Evolutionary conservation across 2,329 filamentous ascomycete species (phyloP).

Genomic region (Pleoardoris graminearum): DNA sequence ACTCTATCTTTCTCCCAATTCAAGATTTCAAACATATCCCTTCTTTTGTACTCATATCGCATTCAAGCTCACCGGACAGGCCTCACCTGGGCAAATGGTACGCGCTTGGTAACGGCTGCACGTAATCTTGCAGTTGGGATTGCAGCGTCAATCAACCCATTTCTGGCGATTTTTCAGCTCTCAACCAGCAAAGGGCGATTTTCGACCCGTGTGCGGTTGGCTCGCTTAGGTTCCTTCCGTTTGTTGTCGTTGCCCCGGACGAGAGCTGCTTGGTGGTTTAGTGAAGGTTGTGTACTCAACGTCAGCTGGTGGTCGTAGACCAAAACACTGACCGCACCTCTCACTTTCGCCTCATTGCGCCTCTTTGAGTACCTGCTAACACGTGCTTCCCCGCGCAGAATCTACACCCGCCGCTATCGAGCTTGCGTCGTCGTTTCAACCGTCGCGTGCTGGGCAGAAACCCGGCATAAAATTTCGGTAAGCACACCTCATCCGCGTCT

Average conservation of each 20-base stretch:
- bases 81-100: background rate
- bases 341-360: background rate
- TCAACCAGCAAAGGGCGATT: background rate
- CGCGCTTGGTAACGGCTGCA: background rate
- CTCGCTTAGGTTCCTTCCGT: background rate
- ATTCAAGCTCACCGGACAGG: background rate
- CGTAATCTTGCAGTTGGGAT: too few species aligned
- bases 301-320: too few species aligned
- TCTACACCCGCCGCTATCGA: background rate
- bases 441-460: background rate
- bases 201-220: background rate
- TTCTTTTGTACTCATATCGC: background rate
- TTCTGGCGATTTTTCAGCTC: background rate
- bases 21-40: slow-evolving; percentile 6
- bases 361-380: background rate
- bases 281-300: background rate
- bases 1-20: slow-evolving; percentile 20
- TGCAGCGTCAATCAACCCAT: background rate
- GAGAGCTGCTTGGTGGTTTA: background rate
- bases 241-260: slow-evolving; percentile 2
- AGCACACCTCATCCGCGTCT: background rate
- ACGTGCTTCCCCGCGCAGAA: background rate
- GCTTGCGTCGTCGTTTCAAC: background rate
- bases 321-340: background rate
- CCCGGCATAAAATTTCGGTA: background rate